Conservation (phyloP, 2,329 filamentous ascomycete species). For the Basipetospora chlamydospora region DNA sequence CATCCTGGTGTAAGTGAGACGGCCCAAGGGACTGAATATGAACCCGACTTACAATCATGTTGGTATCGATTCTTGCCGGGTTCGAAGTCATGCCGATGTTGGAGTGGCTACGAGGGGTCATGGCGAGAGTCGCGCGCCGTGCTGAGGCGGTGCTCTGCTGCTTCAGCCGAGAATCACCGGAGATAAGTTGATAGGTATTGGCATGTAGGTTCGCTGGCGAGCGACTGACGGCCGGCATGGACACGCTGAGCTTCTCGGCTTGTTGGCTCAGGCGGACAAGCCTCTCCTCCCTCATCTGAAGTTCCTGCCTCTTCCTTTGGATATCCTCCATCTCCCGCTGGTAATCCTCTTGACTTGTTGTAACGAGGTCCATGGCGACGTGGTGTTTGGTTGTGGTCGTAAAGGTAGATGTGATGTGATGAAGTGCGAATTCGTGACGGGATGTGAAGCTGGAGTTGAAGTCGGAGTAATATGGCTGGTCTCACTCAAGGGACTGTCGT, state of each 20-base stretch:
- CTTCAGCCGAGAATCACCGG: neutral
- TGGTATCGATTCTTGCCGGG: neutral
- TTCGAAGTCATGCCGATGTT: slow-evolving; percentile 7
- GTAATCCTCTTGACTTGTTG: neutral
- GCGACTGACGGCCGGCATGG: neutral
- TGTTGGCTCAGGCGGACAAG: no score
- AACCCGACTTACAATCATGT: slow-evolving; percentile 5
- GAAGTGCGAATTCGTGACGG: no score
- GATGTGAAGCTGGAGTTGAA: no score
- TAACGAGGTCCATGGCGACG: no score
- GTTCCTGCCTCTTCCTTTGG: neutral
- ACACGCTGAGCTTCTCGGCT: neutral
- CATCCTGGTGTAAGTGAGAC: neutral
- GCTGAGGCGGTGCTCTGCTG: neutral
- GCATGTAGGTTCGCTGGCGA: neutral
- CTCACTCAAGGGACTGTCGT: no score
- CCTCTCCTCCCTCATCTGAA: neutral
- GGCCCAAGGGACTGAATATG: slow-evolving; percentile 11
- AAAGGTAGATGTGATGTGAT: no score
- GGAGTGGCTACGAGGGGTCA: slow-evolving; percentile 10
- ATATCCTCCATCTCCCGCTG: neutral
- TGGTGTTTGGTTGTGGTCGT: no score
- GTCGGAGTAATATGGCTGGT: no score
- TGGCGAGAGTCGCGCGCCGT: slow-evolving; percentile 1
- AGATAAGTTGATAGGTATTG: neutral